Percentiles rank a stretch among this genome's conserved stretches.
Conservation (phyloP, 2,329 filamentous ascomycete genomes). For the Ophiostoma ulmi region DNA sequence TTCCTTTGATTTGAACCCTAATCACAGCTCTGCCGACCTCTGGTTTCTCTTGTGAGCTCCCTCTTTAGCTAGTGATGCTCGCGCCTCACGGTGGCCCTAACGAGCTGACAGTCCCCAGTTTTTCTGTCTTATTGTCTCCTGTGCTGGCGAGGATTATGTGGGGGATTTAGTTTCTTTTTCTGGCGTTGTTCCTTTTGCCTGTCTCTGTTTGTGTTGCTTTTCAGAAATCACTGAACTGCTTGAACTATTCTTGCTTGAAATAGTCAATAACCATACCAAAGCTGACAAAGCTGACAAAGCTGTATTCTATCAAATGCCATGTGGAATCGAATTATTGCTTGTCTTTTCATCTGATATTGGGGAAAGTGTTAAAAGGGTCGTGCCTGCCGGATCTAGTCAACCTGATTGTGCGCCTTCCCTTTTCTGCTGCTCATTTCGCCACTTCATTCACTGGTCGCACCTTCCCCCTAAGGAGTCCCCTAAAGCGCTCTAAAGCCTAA, state of each 20-base stretch:
- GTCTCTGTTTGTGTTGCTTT: neutral
- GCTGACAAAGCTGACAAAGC: too few relatives aligned
- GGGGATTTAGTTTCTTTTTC: neutral
- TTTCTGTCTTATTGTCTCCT: slow-evolving; percentile 2
- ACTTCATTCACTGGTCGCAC: neutral
- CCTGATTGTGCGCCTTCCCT: slow-evolving; percentile 1
- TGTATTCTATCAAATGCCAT: too few relatives aligned
- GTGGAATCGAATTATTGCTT: too few relatives aligned
- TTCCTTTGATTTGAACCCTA: neutral
- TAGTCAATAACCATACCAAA: too few relatives aligned
- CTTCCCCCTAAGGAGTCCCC: neutral
- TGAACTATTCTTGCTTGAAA: too few relatives aligned
- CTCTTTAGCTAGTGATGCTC: neutral
- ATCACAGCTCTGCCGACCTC: neutral
- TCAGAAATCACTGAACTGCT: too few relatives aligned
- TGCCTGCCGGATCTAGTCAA: neutral
- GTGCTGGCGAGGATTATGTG: neutral
- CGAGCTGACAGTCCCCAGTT: slow-evolving; percentile 5
- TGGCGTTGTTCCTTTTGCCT: neutral
- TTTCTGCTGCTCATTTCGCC: neutral
- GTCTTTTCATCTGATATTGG: neutral
- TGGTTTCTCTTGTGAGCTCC: neutral
- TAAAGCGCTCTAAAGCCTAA: too few relatives aligned
- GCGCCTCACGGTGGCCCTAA: neutral
- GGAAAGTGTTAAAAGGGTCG: neutral